Evolutionary conservation across 495 filamentous ascomycete genomes (phyloP), one percentile per base, ranked within the genome.

Genomic region (Lasiosphaeris hirsuta): DNA sequence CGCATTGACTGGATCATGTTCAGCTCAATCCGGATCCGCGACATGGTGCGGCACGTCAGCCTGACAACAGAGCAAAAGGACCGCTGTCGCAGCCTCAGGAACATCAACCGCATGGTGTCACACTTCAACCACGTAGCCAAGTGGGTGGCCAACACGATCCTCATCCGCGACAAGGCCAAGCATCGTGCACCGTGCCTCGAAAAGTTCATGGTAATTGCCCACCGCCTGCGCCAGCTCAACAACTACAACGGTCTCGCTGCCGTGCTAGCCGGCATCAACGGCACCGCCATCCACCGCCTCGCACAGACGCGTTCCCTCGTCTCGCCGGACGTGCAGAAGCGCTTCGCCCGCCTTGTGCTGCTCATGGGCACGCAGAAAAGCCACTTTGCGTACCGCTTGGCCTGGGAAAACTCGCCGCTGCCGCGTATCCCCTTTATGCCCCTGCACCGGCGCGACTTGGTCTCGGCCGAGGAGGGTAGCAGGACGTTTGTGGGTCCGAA

Each of bases 1-100:
- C 84, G 94, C 51, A 92, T 97, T 41, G 94, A 97, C 74, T 97
- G 93, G 94, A 82, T 91, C 65, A 92, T 96, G 84, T 96, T 96
- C 72, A 92, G 87, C 61, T 88, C 90, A n/a, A 95, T 97, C 67
- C 86, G 89, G n/a, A 88, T 92, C 42, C 88, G 94, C 46, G 95
- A 98, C 72, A 80, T 97, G 5, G 88, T 97, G 47, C 87, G 95
- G 2, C 88, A 96, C 70, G 90, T 96, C 59, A 91, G 85, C 63
- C 75, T 96, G 45, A 81, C 86, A 4, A 72, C 81, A 3, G 83
- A 87, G 34, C 76, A 83, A 57, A 90, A 88, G 72, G 86, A 90
- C 54, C 90, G 86, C 63, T 88, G 86, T 67, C 87, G 85, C 64
- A 88, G 85, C 67, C 76, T 97, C 60, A 82, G 85, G 57, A 88